These are phyloP conservation scores for Cryptococcus jaspeensis DNA, from an alignment of 1,284 basidiomycete species.

Conservation along the genomic window DNA sequence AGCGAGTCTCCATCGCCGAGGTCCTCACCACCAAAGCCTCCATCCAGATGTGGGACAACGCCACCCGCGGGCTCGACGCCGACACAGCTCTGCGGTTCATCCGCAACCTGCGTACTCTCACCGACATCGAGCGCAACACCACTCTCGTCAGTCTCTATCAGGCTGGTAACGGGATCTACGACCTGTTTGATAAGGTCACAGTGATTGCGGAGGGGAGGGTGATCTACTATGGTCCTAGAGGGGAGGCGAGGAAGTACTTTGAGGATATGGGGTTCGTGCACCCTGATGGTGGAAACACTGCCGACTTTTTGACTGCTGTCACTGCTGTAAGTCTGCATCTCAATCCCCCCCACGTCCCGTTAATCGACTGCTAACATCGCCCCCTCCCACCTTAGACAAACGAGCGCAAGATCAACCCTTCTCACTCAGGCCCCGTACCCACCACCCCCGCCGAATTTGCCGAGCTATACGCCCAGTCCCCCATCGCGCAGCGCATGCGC, in stretches of 20 bases:
- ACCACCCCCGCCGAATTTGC: conserved; percentile 62
- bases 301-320: conserved; percentile 61
- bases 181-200: conserved; percentile 66
- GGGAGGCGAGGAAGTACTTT: conserved; percentile 73
- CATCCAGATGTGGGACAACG: conserved; percentile 65
- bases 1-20: conserved; percentile 72
- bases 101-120: conserved; percentile 69
- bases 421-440: conserved; percentile 56
- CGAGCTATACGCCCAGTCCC: conserved; percentile 30
- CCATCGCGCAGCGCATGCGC: conserved; percentile 29
- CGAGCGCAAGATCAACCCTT: conserved; percentile 59
- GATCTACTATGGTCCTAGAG: conserved; percentile 73
- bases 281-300: conserved; percentile 47
- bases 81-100: conserved; percentile 78
- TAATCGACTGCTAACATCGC: background rate
- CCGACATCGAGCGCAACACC: conserved; percentile 70
- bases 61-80: conserved; percentile 66
- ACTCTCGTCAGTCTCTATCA: conserved; percentile 84
- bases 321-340: conserved; percentile 54
- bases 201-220: conserved; percentile 76
- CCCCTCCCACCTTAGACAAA: conserved; percentile 32
- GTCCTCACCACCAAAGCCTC: conserved; percentile 61
- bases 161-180: conserved; percentile 61
- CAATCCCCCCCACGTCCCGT: background rate
- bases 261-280: conserved; percentile 70